phyloP scores from a whole-genome alignment of 306 rosid species.

The Pterocarpus santalinus region DNA sequence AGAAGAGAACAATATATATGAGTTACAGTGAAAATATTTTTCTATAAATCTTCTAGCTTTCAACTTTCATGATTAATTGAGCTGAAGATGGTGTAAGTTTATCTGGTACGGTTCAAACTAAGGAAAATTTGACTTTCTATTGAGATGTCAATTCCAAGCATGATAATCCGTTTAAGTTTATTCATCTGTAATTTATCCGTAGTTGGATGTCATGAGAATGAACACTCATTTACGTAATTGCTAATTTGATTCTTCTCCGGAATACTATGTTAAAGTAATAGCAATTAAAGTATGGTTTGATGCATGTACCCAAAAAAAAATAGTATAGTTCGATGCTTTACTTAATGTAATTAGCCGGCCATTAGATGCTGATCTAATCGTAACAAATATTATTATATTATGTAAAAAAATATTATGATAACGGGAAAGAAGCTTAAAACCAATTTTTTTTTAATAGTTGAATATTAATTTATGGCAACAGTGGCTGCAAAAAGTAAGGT shows the following conservation, averaged over 20 bases:
- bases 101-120: no score
- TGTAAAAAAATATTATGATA: neutral
- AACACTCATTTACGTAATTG: neutral
- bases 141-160: no score
- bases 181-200: slow-evolving; percentile 10
- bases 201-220: slow-evolving; percentile 5
- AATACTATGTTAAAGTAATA: slow-evolving; percentile 28
- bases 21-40: no score
- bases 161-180: neutral
- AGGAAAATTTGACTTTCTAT: no score
- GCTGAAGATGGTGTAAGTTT: no score
- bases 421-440: neutral
- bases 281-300: slow-evolving; percentile 27
- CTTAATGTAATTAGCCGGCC: slow-evolving; percentile 6
- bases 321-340: slow-evolving; percentile 24
- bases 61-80: no score
- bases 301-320: slow-evolving; percentile 31
- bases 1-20: neutral
- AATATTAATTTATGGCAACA: no score
- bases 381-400: slow-evolving; percentile 3
- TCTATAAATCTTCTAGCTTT: no score
- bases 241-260: slow-evolving; percentile 14
- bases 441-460: neutral
- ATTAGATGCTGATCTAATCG: slow-evolving; percentile 29
- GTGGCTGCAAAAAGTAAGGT: neutral